phyloP scores from a whole-genome alignment of 805 yeast species.

The Barnettozyma siamensis region DNA sequence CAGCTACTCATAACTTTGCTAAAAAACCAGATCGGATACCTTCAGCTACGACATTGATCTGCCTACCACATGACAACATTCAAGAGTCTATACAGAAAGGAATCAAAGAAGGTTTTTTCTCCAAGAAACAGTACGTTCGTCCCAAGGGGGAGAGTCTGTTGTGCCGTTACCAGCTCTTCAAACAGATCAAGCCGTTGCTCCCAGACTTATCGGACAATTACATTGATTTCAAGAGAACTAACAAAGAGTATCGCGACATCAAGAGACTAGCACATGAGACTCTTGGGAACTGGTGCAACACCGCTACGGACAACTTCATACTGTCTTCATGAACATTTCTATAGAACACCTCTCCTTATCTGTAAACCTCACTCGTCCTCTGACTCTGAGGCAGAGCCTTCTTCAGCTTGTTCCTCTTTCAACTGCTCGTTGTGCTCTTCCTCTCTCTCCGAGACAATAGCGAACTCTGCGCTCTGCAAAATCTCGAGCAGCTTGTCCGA shows the following conservation, averaged over 20 bases:
- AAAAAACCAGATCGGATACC: slow-evolving; percentile 12
- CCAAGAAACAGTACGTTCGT: slow-evolving; percentile 40
- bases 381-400: slow-evolving; percentile 20
- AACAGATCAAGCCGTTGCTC: slow-evolving; percentile 13
- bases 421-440: slow-evolving; percentile 25
- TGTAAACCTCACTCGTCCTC: slow-evolving; percentile 11
- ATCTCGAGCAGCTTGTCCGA: slow-evolving; percentile 44
- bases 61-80: slow-evolving; percentile 17
- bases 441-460: slow-evolving; percentile 36
- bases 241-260: slow-evolving; percentile 24
- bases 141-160: slow-evolving; percentile 37
- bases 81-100: slow-evolving; percentile 45
- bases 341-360: not conserved
- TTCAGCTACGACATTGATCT: slow-evolving; percentile 25
- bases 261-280: slow-evolving; percentile 27
- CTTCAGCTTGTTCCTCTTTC: slow-evolving; percentile 26
- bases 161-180: slow-evolving; percentile 26
- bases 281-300: slow-evolving; percentile 42
- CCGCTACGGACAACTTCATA: slow-evolving; percentile 38
- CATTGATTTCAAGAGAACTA: slow-evolving; percentile 26
- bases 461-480: slow-evolving; percentile 81
- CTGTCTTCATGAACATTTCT: not conserved
- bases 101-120: slow-evolving; percentile 50
- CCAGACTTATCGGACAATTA: slow-evolving; percentile 21
- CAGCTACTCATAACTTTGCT: slow-evolving; percentile 12